Evolutionary conservation across 1,284 basidiomycete species (phyloP), one percentile per base, ranked within the genome.

Genomic region (Ceratobasidium sp.): DNA sequence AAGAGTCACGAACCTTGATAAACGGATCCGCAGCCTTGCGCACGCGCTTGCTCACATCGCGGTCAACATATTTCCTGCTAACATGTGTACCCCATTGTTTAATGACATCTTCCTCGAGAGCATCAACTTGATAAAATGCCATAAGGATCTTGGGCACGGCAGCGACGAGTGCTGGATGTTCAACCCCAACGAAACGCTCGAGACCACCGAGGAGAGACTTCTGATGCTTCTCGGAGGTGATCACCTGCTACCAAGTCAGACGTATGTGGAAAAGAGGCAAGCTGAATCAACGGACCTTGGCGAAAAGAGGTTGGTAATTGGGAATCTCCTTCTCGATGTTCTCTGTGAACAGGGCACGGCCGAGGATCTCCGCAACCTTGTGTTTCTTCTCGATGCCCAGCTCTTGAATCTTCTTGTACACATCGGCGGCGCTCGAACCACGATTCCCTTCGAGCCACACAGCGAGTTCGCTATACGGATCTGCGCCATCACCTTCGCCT

Each of bases 21-120:
- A 99, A 98, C 0, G 96, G 94, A 79, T 94, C 94, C 76, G 94
- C 94, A 26, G 93, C 94, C 84, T 97, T 96, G 77, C 97, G 87
- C 71, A 99, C 96, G 82, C 90, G 96, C 88, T 98, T 99, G 81
- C 92, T 93, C 50, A 87, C 92, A 32, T 98, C 96, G 83, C 94
- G 96, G 83, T 97, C 93, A 72, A 97, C 94, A 80, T 97, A 98
- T 85, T 99, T 98, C 86, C 94, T 97, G 83, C 92, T 94, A 77
- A 97, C 95, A 79, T 98, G 97, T 5, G 94, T 98, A 36, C 96
- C 96, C 96, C 96, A 99, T 76, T 96, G 89, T 61, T 86, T 89
- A 75, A 96, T 85, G 18, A 97, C 86, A 34, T 95, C 95, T 81
- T 99, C 97, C 21, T 98, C 96, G 57, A 99, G 83, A 23, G 98